Evolutionary conservation across 1,284 basidiomycete genomes (phyloP).

Genomic region (Ganoderma boninense): DNA sequence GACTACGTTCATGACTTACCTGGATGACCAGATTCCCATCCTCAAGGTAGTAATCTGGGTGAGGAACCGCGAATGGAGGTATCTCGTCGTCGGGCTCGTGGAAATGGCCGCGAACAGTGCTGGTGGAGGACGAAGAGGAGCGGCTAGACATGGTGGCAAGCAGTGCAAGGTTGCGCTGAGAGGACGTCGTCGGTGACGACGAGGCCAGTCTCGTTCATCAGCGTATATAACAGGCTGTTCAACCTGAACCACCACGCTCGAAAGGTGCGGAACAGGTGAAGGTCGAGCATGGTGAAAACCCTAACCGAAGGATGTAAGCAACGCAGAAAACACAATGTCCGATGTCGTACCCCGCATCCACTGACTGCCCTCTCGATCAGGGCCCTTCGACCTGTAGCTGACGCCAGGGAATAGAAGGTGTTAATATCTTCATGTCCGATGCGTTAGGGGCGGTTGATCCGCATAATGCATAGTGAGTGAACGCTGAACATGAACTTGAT

Average conservation of each 20-base stretch:
- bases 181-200: background rate
- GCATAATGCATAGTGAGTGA: background rate
- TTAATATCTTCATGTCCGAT: background rate
- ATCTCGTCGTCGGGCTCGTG: background rate
- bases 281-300: background rate
- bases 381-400: background rate
- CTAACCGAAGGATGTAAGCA: background rate
- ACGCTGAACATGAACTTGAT: background rate
- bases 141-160: constrained; percentile 14
- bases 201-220: no score
- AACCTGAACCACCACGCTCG: constrained; percentile 8
- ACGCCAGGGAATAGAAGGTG: background rate
- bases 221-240: background rate
- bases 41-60: constrained; percentile 41
- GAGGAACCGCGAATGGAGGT: constrained; percentile 21
- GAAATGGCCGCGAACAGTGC: background rate
- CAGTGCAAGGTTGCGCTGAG: background rate
- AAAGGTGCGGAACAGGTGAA: background rate
- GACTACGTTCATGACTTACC: constrained; percentile 26
- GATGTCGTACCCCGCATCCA: background rate
- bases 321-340: background rate
- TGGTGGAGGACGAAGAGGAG: constrained; percentile 2
- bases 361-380: background rate
- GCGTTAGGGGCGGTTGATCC: background rate
- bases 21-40: constrained; percentile 41